These are phyloP conservation scores for Candida qinlingensis DNA, from an alignment of 805 yeast genomes.

Conservation along the genomic window DNA sequence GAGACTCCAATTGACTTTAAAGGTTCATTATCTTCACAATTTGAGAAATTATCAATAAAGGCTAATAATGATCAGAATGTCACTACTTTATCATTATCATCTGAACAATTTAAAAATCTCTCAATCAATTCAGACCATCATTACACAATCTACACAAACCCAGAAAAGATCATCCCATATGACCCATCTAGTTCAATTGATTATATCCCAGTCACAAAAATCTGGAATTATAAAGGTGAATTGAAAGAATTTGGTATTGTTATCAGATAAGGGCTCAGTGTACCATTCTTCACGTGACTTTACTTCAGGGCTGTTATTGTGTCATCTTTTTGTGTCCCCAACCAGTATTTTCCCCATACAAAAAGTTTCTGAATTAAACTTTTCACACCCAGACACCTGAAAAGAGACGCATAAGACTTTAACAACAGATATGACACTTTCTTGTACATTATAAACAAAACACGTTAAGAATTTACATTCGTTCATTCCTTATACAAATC, in stretches of 20 bases:
- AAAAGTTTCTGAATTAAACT: too few species aligned
- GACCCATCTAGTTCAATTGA: conserved; percentile 16
- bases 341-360: neutral
- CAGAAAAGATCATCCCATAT: conserved; percentile 6
- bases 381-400: neutral
- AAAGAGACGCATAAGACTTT: neutral
- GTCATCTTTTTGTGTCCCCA: neutral
- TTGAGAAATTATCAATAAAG: conserved; percentile 2
- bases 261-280: conserved; percentile 9
- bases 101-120: conserved; percentile 11
- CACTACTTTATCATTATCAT: conserved; percentile 16
- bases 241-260: conserved; percentile 21
- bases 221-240: conserved; percentile 26
- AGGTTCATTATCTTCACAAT: neutral
- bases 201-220: conserved; percentile 23
- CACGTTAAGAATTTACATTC: conserved; percentile 1
- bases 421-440: neutral
- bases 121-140: conserved; percentile 11
- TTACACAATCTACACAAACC: conserved; percentile 21
- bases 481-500: conserved; percentile 1
- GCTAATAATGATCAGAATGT: conserved; percentile 17
- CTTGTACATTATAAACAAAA: neutral
- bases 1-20: neutral
- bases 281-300: conserved; percentile 1
- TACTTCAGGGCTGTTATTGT: neutral